Percentiles rank a stretch among this genome's conserved stretches.
phyloP scores from a whole-genome alignment of 2,329 filamentous ascomycete species.

The Ascochyta pisi region DNA sequence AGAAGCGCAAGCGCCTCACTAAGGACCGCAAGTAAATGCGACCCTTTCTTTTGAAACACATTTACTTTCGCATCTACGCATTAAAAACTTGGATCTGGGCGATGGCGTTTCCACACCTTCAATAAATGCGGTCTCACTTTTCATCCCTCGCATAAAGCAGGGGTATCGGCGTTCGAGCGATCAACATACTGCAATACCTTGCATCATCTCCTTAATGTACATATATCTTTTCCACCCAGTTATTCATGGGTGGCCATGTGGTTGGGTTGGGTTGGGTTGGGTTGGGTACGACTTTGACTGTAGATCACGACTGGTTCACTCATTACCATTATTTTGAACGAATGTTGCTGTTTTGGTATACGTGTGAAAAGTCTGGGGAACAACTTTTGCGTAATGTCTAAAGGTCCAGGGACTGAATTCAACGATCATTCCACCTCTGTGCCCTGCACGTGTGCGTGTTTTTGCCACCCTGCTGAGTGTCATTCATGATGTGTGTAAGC shows the following conservation, averaged over 20 bases:
- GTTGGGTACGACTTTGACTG: constrained; percentile 18
- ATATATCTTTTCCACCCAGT: constrained; percentile 15
- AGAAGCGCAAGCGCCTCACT: constrained; percentile 46
- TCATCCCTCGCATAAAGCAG: constrained; percentile 14
- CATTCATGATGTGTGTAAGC: neutral
- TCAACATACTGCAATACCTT: constrained; percentile 14
- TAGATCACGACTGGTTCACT: constrained; percentile 27
- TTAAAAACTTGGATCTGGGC: constrained; percentile 17
- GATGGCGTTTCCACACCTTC: constrained; percentile 15
- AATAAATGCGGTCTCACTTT: constrained; percentile 18
- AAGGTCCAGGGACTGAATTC: constrained; percentile 8
- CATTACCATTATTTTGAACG: constrained; percentile 11
- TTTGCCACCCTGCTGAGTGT: neutral
- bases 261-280: constrained; percentile 4
- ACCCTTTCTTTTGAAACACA: constrained; percentile 6
- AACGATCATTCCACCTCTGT: neutral
- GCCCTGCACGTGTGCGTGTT: neutral
- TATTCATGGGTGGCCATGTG: neutral
- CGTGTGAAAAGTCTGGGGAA: constrained; percentile 8
- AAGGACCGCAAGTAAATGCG: constrained; percentile 40
- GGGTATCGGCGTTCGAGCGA: constrained; percentile 19
- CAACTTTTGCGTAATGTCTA: constrained; percentile 21
- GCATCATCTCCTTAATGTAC: constrained; percentile 21
- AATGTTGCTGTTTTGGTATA: constrained; percentile 10
- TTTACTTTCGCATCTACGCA: constrained; percentile 10